Evolutionary conservation across 2,329 filamentous ascomycete species (phyloP).

Genomic region (Camillea tinctor): DNA sequence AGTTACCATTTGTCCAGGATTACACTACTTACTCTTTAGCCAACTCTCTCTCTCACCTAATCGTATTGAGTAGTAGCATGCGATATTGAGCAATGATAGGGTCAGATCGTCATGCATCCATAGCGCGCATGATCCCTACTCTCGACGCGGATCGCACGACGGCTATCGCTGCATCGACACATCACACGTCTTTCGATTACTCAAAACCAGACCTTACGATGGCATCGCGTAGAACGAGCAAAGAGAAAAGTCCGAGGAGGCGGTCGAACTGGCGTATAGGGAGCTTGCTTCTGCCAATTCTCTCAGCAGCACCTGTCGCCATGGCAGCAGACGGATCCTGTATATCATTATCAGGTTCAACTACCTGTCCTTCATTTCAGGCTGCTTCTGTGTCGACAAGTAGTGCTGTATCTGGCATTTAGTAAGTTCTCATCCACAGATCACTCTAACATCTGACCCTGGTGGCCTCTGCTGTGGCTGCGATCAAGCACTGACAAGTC

Average conservation of each 20-base stretch:
- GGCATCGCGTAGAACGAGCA: conserved; percentile 8
- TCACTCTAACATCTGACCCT: conserved; percentile 14
- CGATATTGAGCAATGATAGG: conserved; percentile 28
- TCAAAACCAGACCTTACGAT: conserved; percentile 14
- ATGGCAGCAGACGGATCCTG: conserved; percentile 29
- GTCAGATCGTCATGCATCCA: conserved; percentile 26
- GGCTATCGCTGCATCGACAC: conserved; percentile 4
- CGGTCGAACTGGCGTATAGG: conserved; percentile 14
- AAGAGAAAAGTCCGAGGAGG: conserved; percentile 9
- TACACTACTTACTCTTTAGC: neutral
- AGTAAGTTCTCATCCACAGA: conserved; percentile 21
- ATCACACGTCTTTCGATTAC: conserved; percentile 4
- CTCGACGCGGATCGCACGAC: conserved; percentile 12
- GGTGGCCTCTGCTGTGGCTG: neutral
- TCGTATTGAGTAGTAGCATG: conserved; percentile 21
- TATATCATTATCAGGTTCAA: conserved; percentile 37
- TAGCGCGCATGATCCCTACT: conserved; percentile 17
- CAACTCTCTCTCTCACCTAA: conserved; percentile 1
- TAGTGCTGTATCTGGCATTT: conserved; percentile 27
- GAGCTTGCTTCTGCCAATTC: conserved; percentile 20
- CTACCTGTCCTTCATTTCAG: conserved; percentile 37
- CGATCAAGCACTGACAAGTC: conserved; percentile 9
- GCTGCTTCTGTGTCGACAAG: conserved; percentile 38
- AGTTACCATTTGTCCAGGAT: neutral
- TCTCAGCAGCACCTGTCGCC: conserved; percentile 22